phyloP scores from a whole-genome alignment of 2,329 filamentous ascomycete genomes.

The Elsinoe batatas region DNA sequence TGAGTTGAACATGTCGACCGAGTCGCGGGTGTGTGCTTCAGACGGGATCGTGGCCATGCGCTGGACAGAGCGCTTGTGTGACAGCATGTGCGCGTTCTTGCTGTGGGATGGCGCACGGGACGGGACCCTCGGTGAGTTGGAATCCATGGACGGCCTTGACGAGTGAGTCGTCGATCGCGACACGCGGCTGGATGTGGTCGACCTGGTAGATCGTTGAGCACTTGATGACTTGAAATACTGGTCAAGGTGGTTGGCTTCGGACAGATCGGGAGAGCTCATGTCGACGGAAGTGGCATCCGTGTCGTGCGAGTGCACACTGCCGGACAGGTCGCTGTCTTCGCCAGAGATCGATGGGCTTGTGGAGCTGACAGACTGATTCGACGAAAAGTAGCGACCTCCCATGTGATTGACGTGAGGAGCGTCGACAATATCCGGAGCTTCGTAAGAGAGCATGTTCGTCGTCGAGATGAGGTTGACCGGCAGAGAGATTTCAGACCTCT shows the following conservation, averaged over 20 bases:
- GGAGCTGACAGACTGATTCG: conserved; percentile 19
- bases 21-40: conserved; percentile 46
- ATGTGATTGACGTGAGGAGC: conserved; percentile 20
- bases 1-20: conserved; percentile 33
- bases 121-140: conserved; percentile 59
- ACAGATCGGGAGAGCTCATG: conserved; percentile 31
- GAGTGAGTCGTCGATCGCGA: conserved; percentile 50
- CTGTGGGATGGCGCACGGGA: conserved; percentile 76
- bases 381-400: conserved; percentile 20
- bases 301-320: conserved; percentile 49
- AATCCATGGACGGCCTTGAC: conserved; percentile 29
- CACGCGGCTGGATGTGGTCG: conserved; percentile 14
- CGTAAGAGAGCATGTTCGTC: conserved; percentile 93
- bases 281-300: conserved; percentile 53
- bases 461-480: conserved; percentile 84
- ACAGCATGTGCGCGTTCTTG: conserved; percentile 73
- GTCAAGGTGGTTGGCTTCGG: conserved; percentile 45
- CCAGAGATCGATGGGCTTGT: conserved; percentile 48
- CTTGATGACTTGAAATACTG: conserved; percentile 48
- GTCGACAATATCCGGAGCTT: conserved; percentile 66
- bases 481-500: conserved; percentile 70
- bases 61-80: conserved; percentile 54
- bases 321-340: conserved; percentile 61
- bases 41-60: conserved; percentile 30
- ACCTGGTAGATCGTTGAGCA: conserved; percentile 17